These are phyloP conservation scores for Suillus weaverae DNA, from an alignment of 768 basidiomycete species.

Conservation along the genomic window DNA sequence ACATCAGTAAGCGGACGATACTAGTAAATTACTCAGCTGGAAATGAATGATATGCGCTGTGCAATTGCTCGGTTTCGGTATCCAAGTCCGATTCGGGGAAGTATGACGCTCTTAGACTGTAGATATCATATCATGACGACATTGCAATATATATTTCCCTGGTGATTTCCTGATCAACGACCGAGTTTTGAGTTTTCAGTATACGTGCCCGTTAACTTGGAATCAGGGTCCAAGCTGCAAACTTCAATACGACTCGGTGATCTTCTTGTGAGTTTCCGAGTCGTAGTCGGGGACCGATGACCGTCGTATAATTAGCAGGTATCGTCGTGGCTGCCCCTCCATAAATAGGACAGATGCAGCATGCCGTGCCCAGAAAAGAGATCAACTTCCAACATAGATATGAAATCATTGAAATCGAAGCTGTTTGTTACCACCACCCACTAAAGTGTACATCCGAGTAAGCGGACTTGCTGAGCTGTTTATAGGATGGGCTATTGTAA, in stretches of 20 bases:
- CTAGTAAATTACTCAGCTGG: neutral
- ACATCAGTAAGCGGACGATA: neutral
- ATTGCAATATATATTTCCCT: too few relatives aligned
- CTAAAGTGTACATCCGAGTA: neutral
- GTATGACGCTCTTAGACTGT: neutral
- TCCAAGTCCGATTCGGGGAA: neutral
- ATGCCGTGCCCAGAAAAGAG: too few relatives aligned
- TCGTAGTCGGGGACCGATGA: neutral
- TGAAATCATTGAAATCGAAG: neutral
- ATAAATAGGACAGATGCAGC: neutral
- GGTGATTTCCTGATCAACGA: neutral
- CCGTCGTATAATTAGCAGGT: neutral
- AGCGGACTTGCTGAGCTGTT: neutral
- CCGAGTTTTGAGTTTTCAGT: neutral
- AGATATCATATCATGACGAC: neutral
- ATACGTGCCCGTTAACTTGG: neutral
- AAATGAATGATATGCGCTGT: neutral
- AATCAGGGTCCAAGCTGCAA: neutral
- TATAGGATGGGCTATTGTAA: neutral
- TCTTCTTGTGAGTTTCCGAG: neutral
- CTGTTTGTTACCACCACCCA: neutral
- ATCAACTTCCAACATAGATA: neutral
- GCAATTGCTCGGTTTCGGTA: neutral
- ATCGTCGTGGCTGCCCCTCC: neutral
- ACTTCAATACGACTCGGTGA: neutral